phyloP scores from a whole-genome alignment of 176 grass and related monocot genomes.

The Panicum miliaceum region DNA sequence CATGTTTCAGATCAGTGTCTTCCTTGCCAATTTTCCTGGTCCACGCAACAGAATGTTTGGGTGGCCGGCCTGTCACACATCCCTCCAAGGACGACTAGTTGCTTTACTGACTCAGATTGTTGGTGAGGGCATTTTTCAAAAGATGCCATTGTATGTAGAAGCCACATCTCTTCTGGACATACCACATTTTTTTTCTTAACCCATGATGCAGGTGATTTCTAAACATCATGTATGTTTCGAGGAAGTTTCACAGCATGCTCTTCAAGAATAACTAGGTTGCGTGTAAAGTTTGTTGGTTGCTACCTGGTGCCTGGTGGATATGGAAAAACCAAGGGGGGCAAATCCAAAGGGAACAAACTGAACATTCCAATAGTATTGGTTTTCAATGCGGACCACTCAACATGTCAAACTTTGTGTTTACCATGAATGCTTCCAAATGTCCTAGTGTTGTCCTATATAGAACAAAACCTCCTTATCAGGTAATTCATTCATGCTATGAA shows the following conservation, averaged over 20 bases:
- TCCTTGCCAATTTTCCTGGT: background rate
- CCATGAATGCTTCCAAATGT: slow-evolving; percentile 23
- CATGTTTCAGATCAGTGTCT: background rate
- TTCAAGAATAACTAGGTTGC: no score
- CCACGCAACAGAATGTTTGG: no score
- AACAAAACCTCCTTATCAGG: background rate
- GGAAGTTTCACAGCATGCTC: no score
- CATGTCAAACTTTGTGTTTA: slow-evolving; percentile 17
- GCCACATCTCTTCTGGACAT: no score
- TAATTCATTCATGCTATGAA: background rate
- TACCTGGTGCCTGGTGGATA: slow-evolving; percentile 1
- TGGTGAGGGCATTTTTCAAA: no score
- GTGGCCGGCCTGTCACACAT: no score
- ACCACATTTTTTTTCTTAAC: no score
- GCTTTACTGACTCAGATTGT: no score
- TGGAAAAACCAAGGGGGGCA: background rate
- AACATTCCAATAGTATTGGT: slow-evolving; percentile 35
- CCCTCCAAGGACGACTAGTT: no score
- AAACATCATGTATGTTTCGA: no score
- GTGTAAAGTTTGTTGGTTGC: background rate
- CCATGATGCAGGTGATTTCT: no score
- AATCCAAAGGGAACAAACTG: slow-evolving; percentile 27
- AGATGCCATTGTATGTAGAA: no score
- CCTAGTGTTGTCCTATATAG: background rate
- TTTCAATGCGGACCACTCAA: slow-evolving; percentile 2